A percentile compares a stretch with the other conserved stretches of the same genome.
Conservation (phyloP, 1,284 basidiomycete species). For the Trichosporon sp. region DNA sequence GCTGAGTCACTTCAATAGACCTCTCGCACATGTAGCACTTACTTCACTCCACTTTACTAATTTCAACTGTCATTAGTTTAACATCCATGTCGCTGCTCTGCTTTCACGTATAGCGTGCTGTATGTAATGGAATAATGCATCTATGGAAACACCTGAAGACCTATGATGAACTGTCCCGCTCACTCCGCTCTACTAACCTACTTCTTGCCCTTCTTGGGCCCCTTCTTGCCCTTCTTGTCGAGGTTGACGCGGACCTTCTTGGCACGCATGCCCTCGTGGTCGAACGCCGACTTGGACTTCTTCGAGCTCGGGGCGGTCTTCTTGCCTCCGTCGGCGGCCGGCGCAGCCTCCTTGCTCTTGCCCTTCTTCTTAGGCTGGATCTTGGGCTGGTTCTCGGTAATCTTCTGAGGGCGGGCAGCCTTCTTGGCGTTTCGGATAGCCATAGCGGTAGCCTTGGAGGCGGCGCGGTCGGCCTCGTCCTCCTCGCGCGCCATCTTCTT, state of each 20-base stretch:
- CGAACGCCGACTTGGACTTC: constrained; percentile 31
- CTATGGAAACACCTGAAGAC: background rate
- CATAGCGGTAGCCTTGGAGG: constrained; percentile 57
- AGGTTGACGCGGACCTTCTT: constrained; percentile 37
- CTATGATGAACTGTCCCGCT: too few species aligned
- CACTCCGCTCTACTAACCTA: background rate
- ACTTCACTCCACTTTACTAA: too few species aligned
- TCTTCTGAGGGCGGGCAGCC: constrained; percentile 57
- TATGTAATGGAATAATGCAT: background rate
- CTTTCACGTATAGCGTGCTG: background rate
- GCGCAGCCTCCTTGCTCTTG: constrained; percentile 18
- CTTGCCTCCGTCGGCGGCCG: constrained; percentile 9
- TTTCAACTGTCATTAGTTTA: too few species aligned
- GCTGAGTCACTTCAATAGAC: too few species aligned
- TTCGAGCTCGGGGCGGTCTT: constrained; percentile 8
- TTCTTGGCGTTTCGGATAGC: constrained; percentile 83
- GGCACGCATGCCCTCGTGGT: constrained; percentile 44
- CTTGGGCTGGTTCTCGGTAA: constrained; percentile 37
- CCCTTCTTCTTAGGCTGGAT: constrained; percentile 14
- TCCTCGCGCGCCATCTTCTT: constrained; percentile 77
- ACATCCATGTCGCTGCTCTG: background rate
- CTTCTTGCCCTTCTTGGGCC: constrained; percentile 26
- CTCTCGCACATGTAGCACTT: too few species aligned
- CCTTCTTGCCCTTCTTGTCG: constrained; percentile 40
- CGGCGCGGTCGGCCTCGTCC: constrained; percentile 58